These are phyloP conservation scores for Emericellopsis cladophorae DNA, from an alignment of 2,329 filamentous ascomycete species.

Conservation along the genomic window DNA sequence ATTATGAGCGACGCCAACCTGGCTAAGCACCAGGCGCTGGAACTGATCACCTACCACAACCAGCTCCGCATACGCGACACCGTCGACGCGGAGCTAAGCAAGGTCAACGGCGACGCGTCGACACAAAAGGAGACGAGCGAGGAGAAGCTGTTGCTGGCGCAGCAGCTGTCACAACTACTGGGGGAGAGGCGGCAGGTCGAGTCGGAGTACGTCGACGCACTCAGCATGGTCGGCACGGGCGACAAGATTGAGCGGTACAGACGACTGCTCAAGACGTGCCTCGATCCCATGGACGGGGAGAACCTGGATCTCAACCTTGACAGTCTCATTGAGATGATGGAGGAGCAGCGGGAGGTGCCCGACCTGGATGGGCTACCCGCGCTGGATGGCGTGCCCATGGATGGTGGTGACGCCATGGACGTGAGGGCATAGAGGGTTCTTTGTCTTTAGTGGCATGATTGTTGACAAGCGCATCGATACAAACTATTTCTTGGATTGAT, in stretches of 20 bases:
- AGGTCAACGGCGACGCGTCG: slow-evolving; percentile 32
- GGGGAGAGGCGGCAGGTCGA: slow-evolving; percentile 50
- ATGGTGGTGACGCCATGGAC: slow-evolving; percentile 2
- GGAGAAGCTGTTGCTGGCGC: slow-evolving; percentile 44
- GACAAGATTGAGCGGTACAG: slow-evolving; percentile 66
- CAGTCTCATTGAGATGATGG: slow-evolving; percentile 49
- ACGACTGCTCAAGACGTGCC: slow-evolving; percentile 52
- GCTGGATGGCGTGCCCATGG: slow-evolving; percentile 2
- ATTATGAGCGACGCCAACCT: slow-evolving; percentile 36
- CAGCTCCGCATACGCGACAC: slow-evolving; percentile 37
- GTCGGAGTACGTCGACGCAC: slow-evolving; percentile 53
- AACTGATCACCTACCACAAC: slow-evolving; percentile 38
- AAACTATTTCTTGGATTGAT: too few species aligned
- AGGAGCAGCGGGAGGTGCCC: slow-evolving; percentile 42
- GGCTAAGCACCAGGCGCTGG: slow-evolving; percentile 34
- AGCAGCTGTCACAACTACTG: slow-evolving; percentile 42
- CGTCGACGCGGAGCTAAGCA: slow-evolving; percentile 35
- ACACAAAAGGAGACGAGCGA: slow-evolving; percentile 32
- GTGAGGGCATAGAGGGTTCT: too few species aligned
- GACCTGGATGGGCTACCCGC: slow-evolving; percentile 15
- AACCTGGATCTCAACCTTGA: slow-evolving; percentile 54
- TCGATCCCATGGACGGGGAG: slow-evolving; percentile 54
- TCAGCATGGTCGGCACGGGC: slow-evolving; percentile 56
- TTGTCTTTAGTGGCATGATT: too few species aligned
- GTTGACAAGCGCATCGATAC: too few species aligned